A percentile compares a stretch with the other conserved stretches of the same genome.
These are phyloP conservation scores for Saxophila tyrrhenica DNA, from an alignment of 495 filamentous ascomycete genomes.

Conservation along the genomic window DNA sequence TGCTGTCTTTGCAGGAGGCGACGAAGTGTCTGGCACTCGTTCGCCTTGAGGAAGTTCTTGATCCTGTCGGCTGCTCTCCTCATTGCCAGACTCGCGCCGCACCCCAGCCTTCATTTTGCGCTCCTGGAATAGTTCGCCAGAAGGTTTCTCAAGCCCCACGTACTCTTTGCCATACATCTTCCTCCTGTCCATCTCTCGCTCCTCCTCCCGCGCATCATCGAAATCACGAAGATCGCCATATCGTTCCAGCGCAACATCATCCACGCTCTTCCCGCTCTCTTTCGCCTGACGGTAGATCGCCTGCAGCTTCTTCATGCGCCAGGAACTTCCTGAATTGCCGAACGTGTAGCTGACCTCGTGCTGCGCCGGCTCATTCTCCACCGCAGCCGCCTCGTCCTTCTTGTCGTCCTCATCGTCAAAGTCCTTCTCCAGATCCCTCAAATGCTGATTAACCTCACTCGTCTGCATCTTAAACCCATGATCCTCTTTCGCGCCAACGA, in stretches of 20 bases:
- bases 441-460: constrained; percentile 65
- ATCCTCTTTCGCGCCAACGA: constrained; percentile 43
- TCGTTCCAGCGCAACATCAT: constrained; percentile 69
- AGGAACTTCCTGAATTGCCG: constrained; percentile 78
- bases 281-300: constrained; percentile 72
- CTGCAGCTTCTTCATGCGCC: constrained; percentile 91
- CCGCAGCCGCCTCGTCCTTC: constrained; percentile 1
- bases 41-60: constrained; percentile 39
- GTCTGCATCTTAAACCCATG: constrained; percentile 68
- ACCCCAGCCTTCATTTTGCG: constrained; percentile 46
- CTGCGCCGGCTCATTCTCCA: constrained; percentile 43
- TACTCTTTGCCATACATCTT: constrained; percentile 77
- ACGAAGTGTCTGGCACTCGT: constrained; percentile 31
- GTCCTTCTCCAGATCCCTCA: constrained; percentile 43
- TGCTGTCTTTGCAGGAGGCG: constrained; percentile 33
- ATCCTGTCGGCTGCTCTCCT: constrained; percentile 22
- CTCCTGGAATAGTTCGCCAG: constrained; percentile 75
- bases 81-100: constrained; percentile 21
- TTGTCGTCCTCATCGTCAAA: constrained; percentile 16
- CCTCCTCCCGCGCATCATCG: constrained; percentile 89
- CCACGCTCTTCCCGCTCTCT: constrained; percentile 55
- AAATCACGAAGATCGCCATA: constrained; percentile 76
- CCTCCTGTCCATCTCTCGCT: constrained; percentile 79
- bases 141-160: constrained; percentile 77
- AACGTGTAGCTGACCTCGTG: constrained; percentile 73